Evolutionary conservation across 345 rosid species (phyloP), one percentile per base, ranked within the genome.

Genomic region (Erucastrum elatum): DNA sequence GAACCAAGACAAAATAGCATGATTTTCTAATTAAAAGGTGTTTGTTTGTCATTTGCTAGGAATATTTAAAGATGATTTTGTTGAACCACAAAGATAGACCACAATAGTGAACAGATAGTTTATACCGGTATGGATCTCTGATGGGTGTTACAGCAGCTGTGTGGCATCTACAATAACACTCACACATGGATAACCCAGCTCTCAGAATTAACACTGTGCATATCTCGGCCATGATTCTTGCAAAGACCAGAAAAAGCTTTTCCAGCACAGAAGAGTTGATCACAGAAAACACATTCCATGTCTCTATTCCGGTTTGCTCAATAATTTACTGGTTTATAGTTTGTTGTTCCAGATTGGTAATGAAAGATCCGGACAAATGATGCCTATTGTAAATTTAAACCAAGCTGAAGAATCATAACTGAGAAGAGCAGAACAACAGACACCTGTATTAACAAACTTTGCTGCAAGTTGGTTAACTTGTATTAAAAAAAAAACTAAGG

Each of bases 111-210:
- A 15, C 15, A 53, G 21, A 53, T 53, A 16, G 80, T 8, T 56
- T 21, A 41, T 82, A 90, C 97, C 93, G 6, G 21, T 62, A 68
- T 92, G 98, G 37, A 94, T 71, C 25, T 91, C 90, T 37, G 90
- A 87, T 53, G 98, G 90, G 88, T 53, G 98, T 87, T 13, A 90
- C 89, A 78, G 97, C 98, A 61, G 97, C 97, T 0, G 97, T 94
- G 70, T 94, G 72, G 91, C 97, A 86, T 94, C 95, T 15, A 66
- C 37, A 34, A 94, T 82, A 64, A 92, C 89, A 29, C 84, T 74
- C 72, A 90, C 89, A 26, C 75, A 46, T 65, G 26, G 79, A 73
- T 91, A 92, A 85, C 88, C 90, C 58, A 88, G 70, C 35, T 44
- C 51, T 12, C n/a, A 44, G 51, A 44, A 44, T 44, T 15, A 44